Percentiles rank a stretch among this genome's conserved stretches.
These are phyloP conservation scores for Eucalyptus melliodora DNA, from an alignment of 345 rosid species.

Conservation along the genomic window DNA sequence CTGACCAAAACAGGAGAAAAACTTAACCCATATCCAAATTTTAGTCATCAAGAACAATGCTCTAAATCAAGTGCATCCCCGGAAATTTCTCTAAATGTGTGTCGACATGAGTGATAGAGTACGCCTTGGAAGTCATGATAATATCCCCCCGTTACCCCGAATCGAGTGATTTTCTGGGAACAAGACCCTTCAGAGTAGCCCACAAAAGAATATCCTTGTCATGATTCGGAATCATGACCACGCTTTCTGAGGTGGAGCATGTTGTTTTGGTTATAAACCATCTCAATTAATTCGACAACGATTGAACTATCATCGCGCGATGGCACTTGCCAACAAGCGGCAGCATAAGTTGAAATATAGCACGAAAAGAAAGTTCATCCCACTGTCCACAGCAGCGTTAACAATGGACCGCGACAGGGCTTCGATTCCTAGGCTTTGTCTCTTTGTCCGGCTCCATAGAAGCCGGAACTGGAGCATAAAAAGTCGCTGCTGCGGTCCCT, in stretches of 20 bases:
- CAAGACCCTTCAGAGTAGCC: no score
- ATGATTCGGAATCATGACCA: no score
- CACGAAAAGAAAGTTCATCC: not conserved
- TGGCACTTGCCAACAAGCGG: not conserved
- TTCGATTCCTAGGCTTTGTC: not conserved
- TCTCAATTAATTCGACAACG: no score
- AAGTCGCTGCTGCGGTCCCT: not conserved
- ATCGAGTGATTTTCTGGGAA: not conserved
- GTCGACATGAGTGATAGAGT: not conserved
- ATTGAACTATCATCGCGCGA: no score
- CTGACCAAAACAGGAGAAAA: not conserved
- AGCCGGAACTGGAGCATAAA: not conserved
- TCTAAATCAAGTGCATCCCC: not conserved
- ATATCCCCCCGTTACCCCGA: not conserved
- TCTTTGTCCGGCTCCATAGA: not conserved
- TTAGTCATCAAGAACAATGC: not conserved
- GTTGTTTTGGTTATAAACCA: not conserved
- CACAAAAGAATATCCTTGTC: no score
- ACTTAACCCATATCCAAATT: not conserved
- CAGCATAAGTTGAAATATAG: not conserved
- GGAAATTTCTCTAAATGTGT: not conserved
- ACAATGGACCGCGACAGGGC: not conserved
- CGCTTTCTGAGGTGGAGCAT: no score
- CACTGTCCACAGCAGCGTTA: not conserved
- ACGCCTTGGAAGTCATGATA: not conserved